Evolutionary conservation across 345 rosid species (phyloP), one percentile per base, ranked within the genome.

Genomic region (Salix brachista): DNA sequence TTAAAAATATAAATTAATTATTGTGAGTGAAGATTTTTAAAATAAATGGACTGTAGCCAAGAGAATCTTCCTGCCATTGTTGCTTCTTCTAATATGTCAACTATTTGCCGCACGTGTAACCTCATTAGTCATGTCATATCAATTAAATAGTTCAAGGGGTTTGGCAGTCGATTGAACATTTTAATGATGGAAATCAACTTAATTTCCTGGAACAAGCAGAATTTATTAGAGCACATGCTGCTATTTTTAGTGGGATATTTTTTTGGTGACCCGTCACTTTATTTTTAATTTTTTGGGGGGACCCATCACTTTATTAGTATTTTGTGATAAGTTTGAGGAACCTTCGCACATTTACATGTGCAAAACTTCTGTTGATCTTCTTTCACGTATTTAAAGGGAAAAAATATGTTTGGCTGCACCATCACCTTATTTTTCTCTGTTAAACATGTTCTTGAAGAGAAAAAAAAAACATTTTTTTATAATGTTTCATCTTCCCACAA

Each of bases 161-260:
- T 18, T 54, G 60, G 54, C 54, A 48, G 6, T 4, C 6, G 54
- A 6, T 2, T 2, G 25, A 1, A 19, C 54, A 11, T 68, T 67
- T 41, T 25, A 11, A 8, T 0, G n/a, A 4, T 25, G 58, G 34
- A 52, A 34, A 71, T 17, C 74, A 7, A 18, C 61, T 34, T 34
- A 34, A 34, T 70, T 69, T 52, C 74, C 74, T 52, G 36, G 74
- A 52, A 71, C 26, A 21, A 34, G 18, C 74, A 52, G 14, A 48
- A 5, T 5, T 17, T 4, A 14, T 48, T 70, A 46, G 25, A n/a
- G 65, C 74, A 54, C 74, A 13, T 52, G 74, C 74, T 8, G 1
- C 64, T 2, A 42, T 67, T 11, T 10, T 50, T 10, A 50, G 28
- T 50, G 73, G 60, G 23, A 18, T 70, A 42, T 34, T 34, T 5